Conservation (phyloP, 176 grass and related monocot species). For the bread wheat (Triticum aestivum) region DNA sequence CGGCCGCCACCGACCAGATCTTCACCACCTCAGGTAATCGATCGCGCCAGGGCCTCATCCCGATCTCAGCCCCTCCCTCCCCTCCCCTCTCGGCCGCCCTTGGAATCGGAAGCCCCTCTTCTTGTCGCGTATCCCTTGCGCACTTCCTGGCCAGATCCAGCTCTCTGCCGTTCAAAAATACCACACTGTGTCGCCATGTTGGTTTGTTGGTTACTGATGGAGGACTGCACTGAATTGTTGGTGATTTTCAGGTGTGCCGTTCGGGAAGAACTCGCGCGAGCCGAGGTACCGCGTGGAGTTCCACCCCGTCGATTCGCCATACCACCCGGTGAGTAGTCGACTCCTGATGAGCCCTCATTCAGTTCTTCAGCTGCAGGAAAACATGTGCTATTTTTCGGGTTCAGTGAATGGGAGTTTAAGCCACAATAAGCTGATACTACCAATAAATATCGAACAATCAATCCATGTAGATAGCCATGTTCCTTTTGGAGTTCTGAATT, state of each 20-base stretch:
- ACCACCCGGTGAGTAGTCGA: slow-evolving; percentile 16
- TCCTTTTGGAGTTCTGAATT: too few relatives aligned
- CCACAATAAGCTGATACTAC: not conserved
- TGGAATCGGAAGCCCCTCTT: not conserved
- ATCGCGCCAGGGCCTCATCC: not conserved
- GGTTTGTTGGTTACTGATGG: not conserved
- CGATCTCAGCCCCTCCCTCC: not conserved
- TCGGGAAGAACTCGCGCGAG: slow-evolving; percentile 40
- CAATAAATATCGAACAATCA: not conserved
- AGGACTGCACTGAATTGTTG: not conserved
- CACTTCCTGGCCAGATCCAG: not conserved
- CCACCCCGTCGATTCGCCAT: slow-evolving; percentile 30
- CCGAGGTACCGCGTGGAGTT: slow-evolving; percentile 39
- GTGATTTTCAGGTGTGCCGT: slow-evolving; percentile 28
- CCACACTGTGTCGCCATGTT: not conserved
- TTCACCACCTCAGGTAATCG: slow-evolving; percentile 49
- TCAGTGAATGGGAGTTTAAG: not conserved
- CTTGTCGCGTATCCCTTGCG: too few relatives aligned
- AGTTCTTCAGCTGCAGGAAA: not conserved
- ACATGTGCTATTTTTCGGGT: not conserved
- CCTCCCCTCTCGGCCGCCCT: not conserved
- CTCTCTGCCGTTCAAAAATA: accelerated
- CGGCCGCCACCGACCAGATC: slow-evolving; percentile 40
- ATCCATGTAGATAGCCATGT: not conserved
- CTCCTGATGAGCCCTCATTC: not conserved